These are phyloP conservation scores for Eutrema salsugineum DNA, from an alignment of 441 rosid genomes.

Conservation along the genomic window DNA sequence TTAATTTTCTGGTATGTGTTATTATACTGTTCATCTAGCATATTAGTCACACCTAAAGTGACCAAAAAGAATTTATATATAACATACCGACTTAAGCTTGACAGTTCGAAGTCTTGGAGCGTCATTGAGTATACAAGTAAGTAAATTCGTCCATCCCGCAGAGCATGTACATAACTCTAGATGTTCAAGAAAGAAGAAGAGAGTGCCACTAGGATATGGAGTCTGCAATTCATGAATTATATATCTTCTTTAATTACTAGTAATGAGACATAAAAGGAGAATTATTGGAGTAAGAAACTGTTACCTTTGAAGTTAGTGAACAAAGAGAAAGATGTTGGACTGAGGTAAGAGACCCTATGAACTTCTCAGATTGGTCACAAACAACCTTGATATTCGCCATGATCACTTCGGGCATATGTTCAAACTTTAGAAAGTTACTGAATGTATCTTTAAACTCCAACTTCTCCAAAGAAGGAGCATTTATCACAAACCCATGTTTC, in stretches of 20 bases:
- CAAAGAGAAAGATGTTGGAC: background rate
- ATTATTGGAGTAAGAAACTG: background rate
- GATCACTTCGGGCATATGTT: background rate
- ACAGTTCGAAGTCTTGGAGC: slow-evolving; percentile 1
- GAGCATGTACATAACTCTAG: slow-evolving; percentile 22
- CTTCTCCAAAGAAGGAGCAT: background rate
- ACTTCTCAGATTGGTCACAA: background rate
- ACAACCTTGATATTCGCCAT: background rate
- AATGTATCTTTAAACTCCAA: background rate
- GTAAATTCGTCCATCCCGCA: slow-evolving; percentile 7
- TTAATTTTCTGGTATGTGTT: too few relatives aligned
- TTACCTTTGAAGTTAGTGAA: background rate
- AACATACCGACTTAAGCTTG: background rate
- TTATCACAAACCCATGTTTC: background rate
- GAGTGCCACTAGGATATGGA: background rate
- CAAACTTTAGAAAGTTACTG: background rate
- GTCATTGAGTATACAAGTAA: slow-evolving; percentile 1
- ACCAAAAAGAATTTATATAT: background rate
- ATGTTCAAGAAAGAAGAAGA: background rate
- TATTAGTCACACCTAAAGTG: background rate
- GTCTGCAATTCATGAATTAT: background rate
- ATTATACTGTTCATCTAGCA: too few relatives aligned
- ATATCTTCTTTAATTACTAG: background rate
- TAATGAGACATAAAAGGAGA: background rate
- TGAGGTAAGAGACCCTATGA: slow-evolving; percentile 18